These are phyloP conservation scores for Paramarasmius palmivorus DNA, from an alignment of 1,284 basidiomycete species.

Conservation along the genomic window DNA sequence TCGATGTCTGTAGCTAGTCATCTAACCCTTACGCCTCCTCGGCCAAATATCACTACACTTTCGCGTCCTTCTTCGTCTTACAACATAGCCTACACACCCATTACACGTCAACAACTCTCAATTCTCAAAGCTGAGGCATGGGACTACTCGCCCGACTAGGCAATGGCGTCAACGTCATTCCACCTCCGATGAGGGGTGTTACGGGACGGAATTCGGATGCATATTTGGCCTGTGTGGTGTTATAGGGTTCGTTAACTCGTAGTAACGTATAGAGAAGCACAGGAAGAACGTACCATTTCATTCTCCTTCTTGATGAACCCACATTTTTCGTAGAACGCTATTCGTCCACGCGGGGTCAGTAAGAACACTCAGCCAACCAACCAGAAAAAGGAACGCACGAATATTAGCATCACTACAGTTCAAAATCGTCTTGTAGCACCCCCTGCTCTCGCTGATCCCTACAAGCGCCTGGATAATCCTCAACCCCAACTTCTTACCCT, in stretches of 20 bases:
- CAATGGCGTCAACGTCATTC: constrained; percentile 18
- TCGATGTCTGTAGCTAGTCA: no score
- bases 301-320: constrained; percentile 87
- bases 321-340: constrained; percentile 97
- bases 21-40: no score
- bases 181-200: not conserved
- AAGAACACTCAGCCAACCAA: constrained; percentile 10
- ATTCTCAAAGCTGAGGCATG: no score
- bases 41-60: no score
- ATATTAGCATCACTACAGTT: constrained; percentile 93
- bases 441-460: constrained; percentile 70
- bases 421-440: constrained; percentile 95
- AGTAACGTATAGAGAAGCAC: not conserved
- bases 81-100: no score
- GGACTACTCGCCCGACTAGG: constrained; percentile 2
- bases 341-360: no score
- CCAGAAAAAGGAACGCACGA: constrained; percentile 47
- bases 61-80: no score
- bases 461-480: constrained; percentile 86
- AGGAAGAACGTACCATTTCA: constrained; percentile 72
- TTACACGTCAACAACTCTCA: no score
- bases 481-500: constrained; percentile 90
- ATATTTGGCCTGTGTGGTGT: constrained; percentile 54
- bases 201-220: constrained; percentile 34
- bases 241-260: not conserved